phyloP scores from a whole-genome alignment of 2,329 filamentous ascomycete species.

The Botryotinia convoluta region DNA sequence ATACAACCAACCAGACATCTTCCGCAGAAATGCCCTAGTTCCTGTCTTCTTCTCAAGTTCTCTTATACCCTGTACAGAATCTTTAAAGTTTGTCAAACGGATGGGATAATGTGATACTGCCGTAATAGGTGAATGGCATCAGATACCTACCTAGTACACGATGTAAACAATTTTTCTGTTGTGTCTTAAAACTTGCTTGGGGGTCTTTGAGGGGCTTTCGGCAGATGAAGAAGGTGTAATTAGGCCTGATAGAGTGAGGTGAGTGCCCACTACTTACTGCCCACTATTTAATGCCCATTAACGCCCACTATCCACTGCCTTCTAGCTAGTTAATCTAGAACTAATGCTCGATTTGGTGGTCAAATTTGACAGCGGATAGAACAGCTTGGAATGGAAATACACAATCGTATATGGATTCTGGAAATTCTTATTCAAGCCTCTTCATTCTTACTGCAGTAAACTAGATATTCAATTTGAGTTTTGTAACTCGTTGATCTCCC shows the following conservation, averaged over 20 bases:
- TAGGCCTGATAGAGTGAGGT: not conserved
- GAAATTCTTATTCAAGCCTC: not conserved
- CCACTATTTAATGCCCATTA: not conserved
- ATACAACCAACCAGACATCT: not conserved
- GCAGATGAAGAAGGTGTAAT: constrained; percentile 13
- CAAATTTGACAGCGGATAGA: not conserved
- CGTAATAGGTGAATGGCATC: not conserved
- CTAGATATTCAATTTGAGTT: not conserved
- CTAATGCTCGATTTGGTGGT: constrained; percentile 4
- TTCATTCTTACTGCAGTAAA: not conserved
- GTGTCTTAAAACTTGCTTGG: not conserved
- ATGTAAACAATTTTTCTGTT: not conserved
- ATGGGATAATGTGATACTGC: not conserved
- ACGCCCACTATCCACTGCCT: not conserved
- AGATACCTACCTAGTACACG: not conserved
- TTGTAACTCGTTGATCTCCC: constrained; percentile 12
- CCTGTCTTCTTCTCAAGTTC: not conserved
- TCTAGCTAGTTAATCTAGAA: not conserved
- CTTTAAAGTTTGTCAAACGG: too few relatives aligned
- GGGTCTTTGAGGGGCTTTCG: constrained; percentile 4
- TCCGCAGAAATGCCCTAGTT: not conserved
- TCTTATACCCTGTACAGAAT: not conserved
- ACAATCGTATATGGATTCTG: not conserved
- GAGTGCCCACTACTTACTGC: not conserved
- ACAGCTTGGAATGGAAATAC: not conserved